Evolutionary conservation across 2,329 filamentous ascomycete genomes (phyloP).

Genomic region (Paraphaeosphaeria sporulosa): DNA sequence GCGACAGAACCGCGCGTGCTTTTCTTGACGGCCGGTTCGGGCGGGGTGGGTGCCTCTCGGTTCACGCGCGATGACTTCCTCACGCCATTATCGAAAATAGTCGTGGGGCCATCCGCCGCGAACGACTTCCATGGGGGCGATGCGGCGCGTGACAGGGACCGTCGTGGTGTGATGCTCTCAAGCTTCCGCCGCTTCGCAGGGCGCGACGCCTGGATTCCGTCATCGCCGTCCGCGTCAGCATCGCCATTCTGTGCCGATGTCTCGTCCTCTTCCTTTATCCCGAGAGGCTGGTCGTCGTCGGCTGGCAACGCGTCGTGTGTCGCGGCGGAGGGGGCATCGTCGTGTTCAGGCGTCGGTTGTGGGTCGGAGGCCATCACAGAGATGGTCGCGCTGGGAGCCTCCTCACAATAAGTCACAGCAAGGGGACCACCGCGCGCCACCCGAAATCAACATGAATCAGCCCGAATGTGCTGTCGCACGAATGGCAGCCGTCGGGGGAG

Average conservation of each 20-base stretch:
- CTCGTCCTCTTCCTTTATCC: constrained; percentile 40
- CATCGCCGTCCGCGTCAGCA: constrained; percentile 14
- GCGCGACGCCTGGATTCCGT: constrained; percentile 37
- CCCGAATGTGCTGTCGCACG: constrained; percentile 32
- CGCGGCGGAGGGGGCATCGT: constrained; percentile 27
- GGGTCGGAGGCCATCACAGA: constrained; percentile 43
- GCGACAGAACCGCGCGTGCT: constrained; percentile 28
- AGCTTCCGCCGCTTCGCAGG: constrained; percentile 70
- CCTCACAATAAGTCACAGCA: constrained; percentile 24
- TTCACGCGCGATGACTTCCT: constrained; percentile 69
- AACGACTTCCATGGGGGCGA: constrained; percentile 96
- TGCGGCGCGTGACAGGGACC: constrained; percentile 56
- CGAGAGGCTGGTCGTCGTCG: constrained; percentile 29
- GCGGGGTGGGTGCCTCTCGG: constrained; percentile 46
- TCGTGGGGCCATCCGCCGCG: constrained; percentile 84
- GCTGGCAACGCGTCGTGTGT: constrained; percentile 24
- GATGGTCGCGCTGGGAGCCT: constrained; percentile 28
- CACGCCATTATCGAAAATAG: constrained; percentile 72
- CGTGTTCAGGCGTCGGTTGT: constrained; percentile 32
- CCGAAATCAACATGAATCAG: constrained; percentile 39
- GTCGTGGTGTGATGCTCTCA: constrained; percentile 44
- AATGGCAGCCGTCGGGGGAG: constrained; percentile 25
- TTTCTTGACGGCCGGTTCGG: constrained; percentile 55
- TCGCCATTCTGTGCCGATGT: constrained; percentile 21
- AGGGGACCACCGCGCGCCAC: constrained; percentile 40